Evolutionary conservation across 2,329 filamentous ascomycete genomes (phyloP).

Genomic region (Alternaria sp.): DNA sequence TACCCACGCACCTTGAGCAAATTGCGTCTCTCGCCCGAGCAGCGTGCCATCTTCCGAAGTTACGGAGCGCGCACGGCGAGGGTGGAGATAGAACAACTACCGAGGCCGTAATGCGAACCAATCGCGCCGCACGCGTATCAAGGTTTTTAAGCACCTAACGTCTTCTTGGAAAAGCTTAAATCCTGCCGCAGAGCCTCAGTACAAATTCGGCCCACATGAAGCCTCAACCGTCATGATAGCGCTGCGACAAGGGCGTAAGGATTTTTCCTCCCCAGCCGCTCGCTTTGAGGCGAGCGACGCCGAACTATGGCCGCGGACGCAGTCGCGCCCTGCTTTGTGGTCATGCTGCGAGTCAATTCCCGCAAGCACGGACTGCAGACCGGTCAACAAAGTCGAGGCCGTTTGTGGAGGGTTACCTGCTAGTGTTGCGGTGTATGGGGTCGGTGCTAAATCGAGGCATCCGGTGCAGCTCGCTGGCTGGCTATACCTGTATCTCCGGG

Average conservation of each 20-base stretch:
- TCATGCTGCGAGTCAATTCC: conserved; percentile 9
- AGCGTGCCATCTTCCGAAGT: conserved; percentile 1
- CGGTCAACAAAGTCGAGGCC: conserved; percentile 8
- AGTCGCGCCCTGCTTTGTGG: neutral
- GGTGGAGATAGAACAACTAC: conserved; percentile 3
- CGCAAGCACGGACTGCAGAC: conserved; percentile 19
- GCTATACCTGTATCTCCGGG: conserved; percentile 1
- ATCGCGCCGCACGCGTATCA: neutral
- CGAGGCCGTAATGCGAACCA: conserved; percentile 2
- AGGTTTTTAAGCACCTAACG: conserved; percentile 14
- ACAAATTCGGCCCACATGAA: conserved; percentile 9
- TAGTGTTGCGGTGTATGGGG: conserved; percentile 3
- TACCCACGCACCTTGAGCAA: neutral
- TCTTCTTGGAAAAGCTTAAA: conserved; percentile 14
- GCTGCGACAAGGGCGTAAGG: conserved; percentile 7
- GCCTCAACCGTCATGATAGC: conserved; percentile 18
- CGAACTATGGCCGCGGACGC: conserved; percentile 15
- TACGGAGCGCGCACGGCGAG: neutral
- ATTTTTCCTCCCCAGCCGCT: conserved; percentile 21
- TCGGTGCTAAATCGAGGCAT: neutral
- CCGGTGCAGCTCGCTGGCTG: neutral
- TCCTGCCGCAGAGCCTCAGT: conserved; percentile 13
- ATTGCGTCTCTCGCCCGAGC: conserved; percentile 6
- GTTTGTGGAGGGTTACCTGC: conserved; percentile 6
- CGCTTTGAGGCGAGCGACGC: conserved; percentile 6